Conservation (phyloP, 2,329 filamentous ascomycete genomes). For the Emericellopsis cladophorae region DNA sequence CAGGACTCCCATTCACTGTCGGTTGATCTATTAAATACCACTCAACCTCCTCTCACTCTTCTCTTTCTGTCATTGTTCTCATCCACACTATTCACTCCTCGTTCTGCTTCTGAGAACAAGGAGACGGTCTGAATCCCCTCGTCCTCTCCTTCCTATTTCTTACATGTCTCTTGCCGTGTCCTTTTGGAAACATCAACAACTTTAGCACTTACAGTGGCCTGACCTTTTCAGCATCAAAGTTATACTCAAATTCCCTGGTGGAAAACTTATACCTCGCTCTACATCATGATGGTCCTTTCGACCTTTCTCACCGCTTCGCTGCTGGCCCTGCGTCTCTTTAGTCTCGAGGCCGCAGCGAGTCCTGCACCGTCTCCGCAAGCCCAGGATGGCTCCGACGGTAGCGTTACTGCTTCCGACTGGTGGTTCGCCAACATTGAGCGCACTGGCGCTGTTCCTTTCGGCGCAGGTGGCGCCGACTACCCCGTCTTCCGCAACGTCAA, state of each 20-base stretch:
- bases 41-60: not conserved
- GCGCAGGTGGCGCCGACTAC: constrained; percentile 35
- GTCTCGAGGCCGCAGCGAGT: not conserved
- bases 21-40: not conserved
- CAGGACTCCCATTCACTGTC: not conserved
- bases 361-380: constrained; percentile 16
- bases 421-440: constrained; percentile 62
- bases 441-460: constrained; percentile 55
- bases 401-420: constrained; percentile 35
- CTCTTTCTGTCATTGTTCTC: not conserved
- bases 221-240: not conserved
- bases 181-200: not conserved
- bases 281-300: constrained; percentile 29
- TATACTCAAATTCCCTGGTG: constrained; percentile 5
- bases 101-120: not conserved
- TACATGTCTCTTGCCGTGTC: not conserved
- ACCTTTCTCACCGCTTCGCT: constrained; percentile 26
- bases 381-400: not conserved
- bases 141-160: not conserved
- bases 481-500: constrained; percentile 66
- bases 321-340: constrained; percentile 28
- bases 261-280: constrained; percentile 17
- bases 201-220: not conserved
- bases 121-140: not conserved
- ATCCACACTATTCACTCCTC: not conserved